A percentile compares a stretch with the other conserved stretches of the same genome.
These are phyloP conservation scores for Mycocentrospora acerina DNA, from an alignment of 2,329 filamentous ascomycete species.

Conservation along the genomic window DNA sequence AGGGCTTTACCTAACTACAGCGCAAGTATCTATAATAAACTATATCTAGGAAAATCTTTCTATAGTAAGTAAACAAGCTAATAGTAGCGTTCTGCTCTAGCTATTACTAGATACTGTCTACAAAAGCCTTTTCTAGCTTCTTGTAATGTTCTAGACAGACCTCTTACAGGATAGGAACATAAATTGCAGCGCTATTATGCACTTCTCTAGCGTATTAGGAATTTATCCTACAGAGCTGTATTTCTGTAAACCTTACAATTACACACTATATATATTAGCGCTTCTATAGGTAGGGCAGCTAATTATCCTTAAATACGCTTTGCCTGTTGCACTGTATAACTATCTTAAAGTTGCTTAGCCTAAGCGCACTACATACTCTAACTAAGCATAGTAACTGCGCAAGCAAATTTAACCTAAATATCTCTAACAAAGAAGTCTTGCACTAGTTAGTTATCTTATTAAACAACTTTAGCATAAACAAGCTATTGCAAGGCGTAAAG, in stretches of 20 bases:
- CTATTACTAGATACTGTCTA: conserved; percentile 1
- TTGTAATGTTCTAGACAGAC: conserved; percentile 11
- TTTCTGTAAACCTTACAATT: conserved; percentile 7
- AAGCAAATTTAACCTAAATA: conserved; percentile 6
- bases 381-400: conserved; percentile 6
- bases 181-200: conserved; percentile 3
- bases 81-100: conserved; percentile 2
- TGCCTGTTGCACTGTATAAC: conserved; percentile 5
- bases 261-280: conserved; percentile 8
- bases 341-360: conserved; percentile 6
- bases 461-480: conserved; percentile 4
- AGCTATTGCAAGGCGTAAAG: conserved; percentile 8
- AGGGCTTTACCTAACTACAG: conserved; percentile 6
- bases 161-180: conserved; percentile 5
- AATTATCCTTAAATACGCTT: conserved; percentile 7
- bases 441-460: conserved; percentile 7
- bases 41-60: conserved; percentile 5
- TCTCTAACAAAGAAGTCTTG: conserved; percentile 7
- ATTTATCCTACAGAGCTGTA: conserved; percentile 7
- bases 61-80: conserved; percentile 3
- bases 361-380: conserved; percentile 1
- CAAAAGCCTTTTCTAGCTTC: conserved; percentile 9
- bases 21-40: conserved; percentile 9
- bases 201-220: conserved; percentile 8
- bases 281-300: conserved; percentile 4